phyloP scores from a whole-genome alignment of 2,329 filamentous ascomycete species.

The Bipolaris bicolor region DNA sequence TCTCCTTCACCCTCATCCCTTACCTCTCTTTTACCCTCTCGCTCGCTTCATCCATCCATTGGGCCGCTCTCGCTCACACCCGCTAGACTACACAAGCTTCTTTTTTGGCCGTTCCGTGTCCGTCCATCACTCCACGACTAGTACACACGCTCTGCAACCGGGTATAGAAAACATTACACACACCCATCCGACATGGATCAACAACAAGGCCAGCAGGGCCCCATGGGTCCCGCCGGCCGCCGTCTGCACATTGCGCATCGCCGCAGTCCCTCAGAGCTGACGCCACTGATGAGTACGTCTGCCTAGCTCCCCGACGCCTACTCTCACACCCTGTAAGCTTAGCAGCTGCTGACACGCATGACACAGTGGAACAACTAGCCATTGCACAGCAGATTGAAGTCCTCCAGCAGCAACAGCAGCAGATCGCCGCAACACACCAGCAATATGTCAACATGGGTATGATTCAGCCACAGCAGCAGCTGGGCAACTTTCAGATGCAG shows the following conservation, averaged over 20 bases:
- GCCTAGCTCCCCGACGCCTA: slow-evolving; percentile 9
- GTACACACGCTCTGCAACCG: slow-evolving; percentile 27
- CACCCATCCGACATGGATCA: slow-evolving; percentile 52
- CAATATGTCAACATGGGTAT: slow-evolving; percentile 98
- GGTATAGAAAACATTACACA: slow-evolving; percentile 31
- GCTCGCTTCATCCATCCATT: neutral
- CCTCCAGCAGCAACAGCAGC: slow-evolving; percentile 96
- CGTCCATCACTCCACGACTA: slow-evolving; percentile 34
- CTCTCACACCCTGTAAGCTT: neutral
- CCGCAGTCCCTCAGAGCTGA: slow-evolving; percentile 95
- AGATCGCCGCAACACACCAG: slow-evolving; percentile 94
- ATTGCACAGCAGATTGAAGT: slow-evolving; percentile 98
- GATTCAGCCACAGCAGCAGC: slow-evolving; percentile 81
- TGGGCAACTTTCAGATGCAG: slow-evolving; percentile 66
- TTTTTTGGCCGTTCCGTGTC: slow-evolving; percentile 31
- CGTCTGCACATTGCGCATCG: slow-evolving; percentile 97
- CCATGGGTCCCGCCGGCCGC: slow-evolving; percentile 77
- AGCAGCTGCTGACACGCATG: slow-evolving; percentile 31
- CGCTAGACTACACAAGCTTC: slow-evolving; percentile 34
- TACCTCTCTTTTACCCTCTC: neutral
- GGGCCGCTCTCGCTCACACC: slow-evolving; percentile 23
- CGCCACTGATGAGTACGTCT: slow-evolving; percentile 95
- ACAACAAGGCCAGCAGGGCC: slow-evolving; percentile 61
- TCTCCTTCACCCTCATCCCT: slow-evolving; percentile 6
- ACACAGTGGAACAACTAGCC: slow-evolving; percentile 90